Conservation (phyloP, 1,139 yeast genomes). For the Candida anutae region DNA sequence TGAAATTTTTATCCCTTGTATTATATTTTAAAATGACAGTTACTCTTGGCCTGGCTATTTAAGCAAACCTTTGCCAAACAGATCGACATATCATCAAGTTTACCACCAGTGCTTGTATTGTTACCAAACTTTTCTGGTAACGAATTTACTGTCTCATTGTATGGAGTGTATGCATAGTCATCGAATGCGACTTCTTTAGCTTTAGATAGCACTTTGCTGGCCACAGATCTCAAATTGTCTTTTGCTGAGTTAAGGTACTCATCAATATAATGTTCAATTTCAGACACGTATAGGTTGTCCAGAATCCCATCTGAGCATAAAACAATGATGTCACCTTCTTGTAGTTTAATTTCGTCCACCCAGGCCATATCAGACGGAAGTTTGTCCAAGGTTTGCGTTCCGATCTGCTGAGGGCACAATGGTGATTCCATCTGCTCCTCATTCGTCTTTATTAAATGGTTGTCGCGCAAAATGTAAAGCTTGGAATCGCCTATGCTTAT, state of each 20-base stretch:
- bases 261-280: conserved; percentile 31
- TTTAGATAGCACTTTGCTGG: conserved; percentile 31
- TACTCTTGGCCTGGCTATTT: background rate
- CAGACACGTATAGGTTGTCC: conserved; percentile 45
- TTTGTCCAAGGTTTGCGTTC: conserved; percentile 39
- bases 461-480: conserved; percentile 42
- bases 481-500: conserved; percentile 52
- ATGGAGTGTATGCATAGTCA: conserved; percentile 48
- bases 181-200: conserved; percentile 49
- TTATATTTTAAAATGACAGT: background rate
- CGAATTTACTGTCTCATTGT: conserved; percentile 43
- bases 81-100: conserved; percentile 48
- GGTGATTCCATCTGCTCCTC: conserved; percentile 41
- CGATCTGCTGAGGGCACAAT: conserved; percentile 50
- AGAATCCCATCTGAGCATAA: conserved; percentile 50
- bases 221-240: conserved; percentile 27
- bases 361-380: conserved; percentile 46
- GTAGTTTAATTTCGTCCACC: conserved; percentile 33
- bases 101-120: conserved; percentile 43
- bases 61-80: conserved; percentile 37
- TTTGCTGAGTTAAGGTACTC: conserved; percentile 21
- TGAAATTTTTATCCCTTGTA: no score
- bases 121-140: conserved; percentile 29
- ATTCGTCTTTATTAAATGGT: conserved; percentile 36
- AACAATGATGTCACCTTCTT: conserved; percentile 36